Evolutionary conservation across 2,329 filamentous ascomycete species (phyloP), one percentile per base, ranked within the genome.

Genomic region (Cytospora schulzeri): DNA sequence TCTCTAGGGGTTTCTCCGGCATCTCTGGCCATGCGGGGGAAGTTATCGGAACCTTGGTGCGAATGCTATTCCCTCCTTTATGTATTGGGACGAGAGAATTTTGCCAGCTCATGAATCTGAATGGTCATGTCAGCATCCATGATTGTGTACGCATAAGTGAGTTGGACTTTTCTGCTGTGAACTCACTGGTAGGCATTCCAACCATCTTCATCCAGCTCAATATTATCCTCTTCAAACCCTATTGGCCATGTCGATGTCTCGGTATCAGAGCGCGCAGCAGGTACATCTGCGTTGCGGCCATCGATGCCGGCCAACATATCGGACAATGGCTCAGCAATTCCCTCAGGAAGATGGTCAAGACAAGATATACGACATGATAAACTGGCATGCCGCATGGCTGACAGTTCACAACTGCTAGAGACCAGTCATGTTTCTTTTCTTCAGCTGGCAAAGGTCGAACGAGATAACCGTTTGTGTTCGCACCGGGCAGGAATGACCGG

Each of bases 1-100:
- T 6, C 54, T 65, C 63, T 17, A 62, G 48, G 31, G 63, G 63
- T 22, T 8, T 57, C 45, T 51, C n/a, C 5, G 35, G 61, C 48
- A n/a, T 63, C 57, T 28, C 53, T 19, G 52, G 33, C n/a, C n/a
- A n/a, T 45, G 11, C 24, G 51, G 33, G 26, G 41, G 26, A 19
- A 62, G 38, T 45, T 12, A 22, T 11, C 35, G 33, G 60, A 35
- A 15, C 35, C 35, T 41, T 56, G 60, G 60, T 56, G 60, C 28
- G 38, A 50, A 31, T 22, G 48, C 48, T 38, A 56, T 56, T 17
- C 35, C 28, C 28, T 62, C 52, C 48, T 35, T 54, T 12, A 24
- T 51, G 9, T 28, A 26, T 38, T 50, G 48, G 48, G 26, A 12
- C 53, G 29, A 50, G 53, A 1, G 19, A 14, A 4, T 5, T 19